Base-by-base conservation (phyloP, 2,329 filamentous ascomycete species). In the Trichophyton rubrum region DNA sequence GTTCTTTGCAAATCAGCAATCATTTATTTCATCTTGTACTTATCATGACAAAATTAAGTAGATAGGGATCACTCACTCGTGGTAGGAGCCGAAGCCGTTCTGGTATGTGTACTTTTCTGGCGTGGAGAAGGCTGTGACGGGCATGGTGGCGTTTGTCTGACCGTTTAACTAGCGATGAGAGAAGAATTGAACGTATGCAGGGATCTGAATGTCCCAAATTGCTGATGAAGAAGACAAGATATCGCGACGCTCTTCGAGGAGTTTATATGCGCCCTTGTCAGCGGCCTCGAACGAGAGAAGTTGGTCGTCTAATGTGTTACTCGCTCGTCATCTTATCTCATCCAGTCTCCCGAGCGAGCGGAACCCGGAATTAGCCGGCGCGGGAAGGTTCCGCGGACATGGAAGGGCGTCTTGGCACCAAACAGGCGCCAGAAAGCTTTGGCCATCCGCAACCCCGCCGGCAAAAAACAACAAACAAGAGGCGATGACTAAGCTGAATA, bases 41-140 rank as follows among this genome's bases (percentile, higher is more conserved):
- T 56, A 38, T 22, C 11, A 20, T 9, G 1, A 33, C 2, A 30
- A 45, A 35, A 43, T 20, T 17, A n/a, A 43, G 9, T 5, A 43
- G 40, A n/a, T 7, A 17, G 7, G 2, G 15, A 30, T n/a, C 11
- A 73, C 83, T 67, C 75, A 90, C 87, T 92, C 87, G 72, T 90
- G 82, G 70, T 91, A 86, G 56, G 80, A 84, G 72, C 82, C 81
- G 77, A 93, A 91, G 72, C 89, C 89, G 77, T 85, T 88, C 69
- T 85, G 85, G 73, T 93, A 93, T 62, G 77, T 79, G 77, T 93
- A 93, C 65, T 82, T 85, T 70, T 88, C 85, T 43, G 80, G 77
- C 62, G 81, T 78, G 56, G 72, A 77, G 75, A 88, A 87, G 15
- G 81, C 73, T 35, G 84, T 86, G 68, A 80, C 78, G 65, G 85